Conservation (phyloP, 495 filamentous ascomycete genomes). For the Lepidopterella palustris region DNA sequence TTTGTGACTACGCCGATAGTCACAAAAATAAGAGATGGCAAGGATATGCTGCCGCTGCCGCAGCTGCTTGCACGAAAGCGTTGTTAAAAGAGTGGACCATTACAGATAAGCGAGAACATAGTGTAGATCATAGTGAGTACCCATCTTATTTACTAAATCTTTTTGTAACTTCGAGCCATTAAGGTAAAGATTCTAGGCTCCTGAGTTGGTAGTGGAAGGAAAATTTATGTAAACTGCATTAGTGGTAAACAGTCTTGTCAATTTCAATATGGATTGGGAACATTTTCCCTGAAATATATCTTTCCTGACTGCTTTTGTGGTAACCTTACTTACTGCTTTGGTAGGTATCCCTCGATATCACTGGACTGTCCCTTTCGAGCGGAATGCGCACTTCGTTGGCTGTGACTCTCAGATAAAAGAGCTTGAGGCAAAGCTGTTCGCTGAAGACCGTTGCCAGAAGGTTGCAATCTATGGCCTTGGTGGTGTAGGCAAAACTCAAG, state of each 20-base stretch:
- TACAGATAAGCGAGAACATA: neutral
- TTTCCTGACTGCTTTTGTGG: too few species aligned
- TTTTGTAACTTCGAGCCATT: neutral
- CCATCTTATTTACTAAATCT: neutral
- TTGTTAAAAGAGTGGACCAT: neutral
- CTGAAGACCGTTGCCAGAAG: neutral
- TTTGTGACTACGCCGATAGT: constrained; percentile 17
- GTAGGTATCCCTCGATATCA: neutral
- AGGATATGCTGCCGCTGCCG: neutral
- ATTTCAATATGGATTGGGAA: too few species aligned
- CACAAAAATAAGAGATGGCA: constrained; percentile 8
- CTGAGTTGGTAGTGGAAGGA: too few species aligned
- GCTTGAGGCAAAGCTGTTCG: neutral
- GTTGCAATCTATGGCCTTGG: neutral
- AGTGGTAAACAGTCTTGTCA: too few species aligned
- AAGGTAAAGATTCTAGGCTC: too few species aligned
- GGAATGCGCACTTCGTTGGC: neutral
- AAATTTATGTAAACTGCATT: too few species aligned
- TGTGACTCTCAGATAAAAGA: neutral
- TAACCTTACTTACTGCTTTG: neutral
- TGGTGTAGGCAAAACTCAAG: constrained; percentile 14
- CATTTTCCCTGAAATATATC: too few species aligned
- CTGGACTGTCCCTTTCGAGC: neutral
- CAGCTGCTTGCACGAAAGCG: constrained; percentile 5
- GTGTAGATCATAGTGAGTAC: neutral